Evolutionary conservation across 83 land plant species (phyloP), one percentile per base, ranked within the genome.

Genomic region (Diphasiastrum complanatum): DNA sequence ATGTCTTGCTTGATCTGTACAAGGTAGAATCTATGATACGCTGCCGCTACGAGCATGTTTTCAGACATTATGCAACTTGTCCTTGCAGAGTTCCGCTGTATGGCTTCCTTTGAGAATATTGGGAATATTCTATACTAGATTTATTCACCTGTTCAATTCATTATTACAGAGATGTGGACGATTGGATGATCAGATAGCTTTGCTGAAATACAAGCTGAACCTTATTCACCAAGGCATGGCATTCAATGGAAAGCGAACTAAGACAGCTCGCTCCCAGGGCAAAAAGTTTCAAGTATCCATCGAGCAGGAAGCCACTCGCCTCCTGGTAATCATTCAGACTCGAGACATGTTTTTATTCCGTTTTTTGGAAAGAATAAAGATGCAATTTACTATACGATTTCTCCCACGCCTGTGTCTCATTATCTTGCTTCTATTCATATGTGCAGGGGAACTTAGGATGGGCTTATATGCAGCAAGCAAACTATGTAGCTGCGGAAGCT

Each of bases 221-320:
- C 71, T 95, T 69, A 89, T 95, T 37, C 82, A 95, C 47, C 86
- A 86, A 75, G 99, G 99, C 4, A 19, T 90, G 50, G 97, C 97
- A n/a, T 95, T 95, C 77, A 90, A 95, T 60, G 99, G 99, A 18
- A 86, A 85, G 71, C 70, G 87, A n/a, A 84, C 99, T 4, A 95
- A 95, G 62, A 95, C 99, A 0, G 99, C 97, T 1, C 76, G 97
- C 5, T 95, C 95, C 16, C 99, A 90, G 38, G 99, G 99, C 18
- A 89, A 86, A 81, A 95, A 95, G 41, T 86, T 90, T 51, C 97
- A 86, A 65, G 93, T 95, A 12, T 84, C 99, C 2, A 78, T 90
- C 34, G 99, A 86, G 34, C 99, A 95, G 66, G 99, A 95, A 71
- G 87, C 93, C 1, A 86, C 93, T 37, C 58, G 99, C 4, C 67